Percentiles rank a stretch among this genome's conserved stretches.
Conservation (phyloP, 495 filamentous ascomycete species). For the Tuber microsphaerosporum region DNA sequence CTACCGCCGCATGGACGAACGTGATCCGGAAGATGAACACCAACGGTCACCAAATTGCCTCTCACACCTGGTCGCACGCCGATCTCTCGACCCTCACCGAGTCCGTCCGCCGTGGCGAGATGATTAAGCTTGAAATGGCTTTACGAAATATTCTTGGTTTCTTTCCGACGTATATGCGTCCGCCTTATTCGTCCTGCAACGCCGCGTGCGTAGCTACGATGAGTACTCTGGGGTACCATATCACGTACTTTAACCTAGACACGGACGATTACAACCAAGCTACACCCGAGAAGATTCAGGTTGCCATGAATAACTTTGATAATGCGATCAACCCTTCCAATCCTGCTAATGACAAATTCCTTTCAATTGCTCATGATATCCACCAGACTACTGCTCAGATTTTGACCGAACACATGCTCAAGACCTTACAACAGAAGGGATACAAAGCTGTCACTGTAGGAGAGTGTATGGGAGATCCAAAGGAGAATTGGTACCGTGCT, state of each 20-base stretch:
- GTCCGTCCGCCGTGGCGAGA: constrained; percentile 56
- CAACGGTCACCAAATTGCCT: constrained; percentile 74
- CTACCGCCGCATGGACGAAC: constrained; percentile 51
- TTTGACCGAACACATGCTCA: constrained; percentile 67
- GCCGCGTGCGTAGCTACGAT: constrained; percentile 56
- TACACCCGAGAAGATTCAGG: constrained; percentile 54
- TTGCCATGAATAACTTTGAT: constrained; percentile 65
- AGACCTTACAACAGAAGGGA: constrained; percentile 51
- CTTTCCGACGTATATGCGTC: constrained; percentile 80
- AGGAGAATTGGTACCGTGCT: constrained; percentile 62
- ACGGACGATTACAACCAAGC: constrained; percentile 70
- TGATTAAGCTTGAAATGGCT: constrained; percentile 71
- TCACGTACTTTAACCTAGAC: constrained; percentile 68
- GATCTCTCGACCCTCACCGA: constrained; percentile 57
- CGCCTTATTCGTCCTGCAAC: constrained; percentile 69
- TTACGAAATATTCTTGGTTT: constrained; percentile 70
- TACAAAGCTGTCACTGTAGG: constrained; percentile 65
- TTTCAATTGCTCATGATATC: constrained; percentile 74
- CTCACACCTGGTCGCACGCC: constrained; percentile 79
- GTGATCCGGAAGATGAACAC: constrained; percentile 63
- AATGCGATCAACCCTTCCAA: constrained; percentile 50
- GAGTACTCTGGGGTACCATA: constrained; percentile 64
- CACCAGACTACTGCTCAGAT: constrained; percentile 70
- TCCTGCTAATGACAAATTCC: constrained; percentile 47
- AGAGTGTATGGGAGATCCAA: constrained; percentile 64